Percentiles rank a stretch among this genome's conserved stretches.
These are phyloP conservation scores for Tuber indicum DNA, from an alignment of 495 filamentous ascomycete species.

Conservation along the genomic window DNA sequence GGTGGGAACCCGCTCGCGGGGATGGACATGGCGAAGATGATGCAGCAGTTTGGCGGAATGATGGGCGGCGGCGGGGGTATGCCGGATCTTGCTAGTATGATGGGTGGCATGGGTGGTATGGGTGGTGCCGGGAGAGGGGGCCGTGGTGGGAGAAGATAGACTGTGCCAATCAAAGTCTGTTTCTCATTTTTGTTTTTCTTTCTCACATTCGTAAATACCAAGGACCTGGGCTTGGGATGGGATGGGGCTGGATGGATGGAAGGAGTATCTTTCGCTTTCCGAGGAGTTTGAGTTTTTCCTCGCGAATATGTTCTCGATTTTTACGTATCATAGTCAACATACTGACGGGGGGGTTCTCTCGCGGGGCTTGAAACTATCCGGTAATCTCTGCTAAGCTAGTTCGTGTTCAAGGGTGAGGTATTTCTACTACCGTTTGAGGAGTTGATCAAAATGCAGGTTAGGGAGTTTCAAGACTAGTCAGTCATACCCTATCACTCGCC, in stretches of 20 bases:
- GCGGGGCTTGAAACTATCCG: not conserved
- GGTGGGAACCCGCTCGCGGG: conserved; percentile 50
- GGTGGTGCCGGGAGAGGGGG: conserved; percentile 42
- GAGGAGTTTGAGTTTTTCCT: not conserved
- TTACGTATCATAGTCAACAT: not conserved
- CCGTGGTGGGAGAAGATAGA: conserved; percentile 23
- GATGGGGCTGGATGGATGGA: not conserved
- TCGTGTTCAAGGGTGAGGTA: not conserved
- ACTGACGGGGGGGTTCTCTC: not conserved
- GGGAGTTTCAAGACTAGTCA: not conserved
- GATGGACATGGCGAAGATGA: conserved; percentile 70
- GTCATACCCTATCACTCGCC: not conserved
- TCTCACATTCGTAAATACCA: not conserved
- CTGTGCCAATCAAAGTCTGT: conserved; percentile 1
- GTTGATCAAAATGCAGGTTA: not conserved
- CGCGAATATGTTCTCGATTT: not conserved
- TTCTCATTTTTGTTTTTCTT: not conserved
- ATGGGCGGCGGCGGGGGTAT: conserved; percentile 53
- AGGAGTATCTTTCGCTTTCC: not conserved
- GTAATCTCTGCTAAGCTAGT: not conserved
- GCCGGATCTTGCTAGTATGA: conserved; percentile 33
- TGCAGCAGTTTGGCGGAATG: conserved; percentile 72
- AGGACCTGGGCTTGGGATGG: not conserved
- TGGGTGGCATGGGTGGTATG: conserved; percentile 41
- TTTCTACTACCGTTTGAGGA: not conserved